Evolutionary conservation across 2,329 filamentous ascomycete species (phyloP).

Genomic region (Stagonosporopsis tanaceti): DNA sequence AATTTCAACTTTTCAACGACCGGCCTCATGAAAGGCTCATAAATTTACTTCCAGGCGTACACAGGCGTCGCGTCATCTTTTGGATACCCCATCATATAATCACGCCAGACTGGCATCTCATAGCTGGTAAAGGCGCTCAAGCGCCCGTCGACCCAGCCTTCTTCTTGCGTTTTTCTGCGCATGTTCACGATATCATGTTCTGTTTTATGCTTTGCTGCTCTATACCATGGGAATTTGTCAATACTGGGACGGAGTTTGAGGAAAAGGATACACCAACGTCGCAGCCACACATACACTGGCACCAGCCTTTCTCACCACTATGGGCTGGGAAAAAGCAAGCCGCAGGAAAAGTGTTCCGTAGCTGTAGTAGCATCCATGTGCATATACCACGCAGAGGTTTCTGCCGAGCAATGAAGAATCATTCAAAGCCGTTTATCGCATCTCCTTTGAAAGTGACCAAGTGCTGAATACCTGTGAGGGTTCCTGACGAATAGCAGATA

Average conservation of each 20-base stretch:
- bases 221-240: slow-evolving; percentile 43
- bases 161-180: slow-evolving; percentile 29
- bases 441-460: background rate
- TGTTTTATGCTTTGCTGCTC: slow-evolving; percentile 37
- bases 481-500: background rate
- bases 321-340: background rate
- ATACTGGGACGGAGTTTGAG: slow-evolving; percentile 21
- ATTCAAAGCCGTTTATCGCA: background rate
- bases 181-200: slow-evolving; percentile 44
- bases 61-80: slow-evolving; percentile 28
- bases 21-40: slow-evolving; percentile 43
- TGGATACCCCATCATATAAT: slow-evolving; percentile 19
- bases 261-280: slow-evolving; percentile 10
- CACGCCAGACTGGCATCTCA: slow-evolving; percentile 9
- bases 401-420: background rate
- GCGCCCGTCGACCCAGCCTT: slow-evolving; percentile 18
- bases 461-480: background rate
- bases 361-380: background rate
- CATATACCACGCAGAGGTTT: background rate
- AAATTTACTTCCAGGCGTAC: slow-evolving; percentile 32
- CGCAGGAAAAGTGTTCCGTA: background rate
- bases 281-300: slow-evolving; percentile 5
- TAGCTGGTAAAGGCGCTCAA: slow-evolving; percentile 24
- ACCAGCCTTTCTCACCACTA: slow-evolving; percentile 1
- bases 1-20: slow-evolving; percentile 47